Percentiles rank a stretch among this genome's conserved stretches.
Conservation (phyloP, 2,329 filamentous ascomycete genomes). For the Hymenoscyphus infarciens region DNA sequence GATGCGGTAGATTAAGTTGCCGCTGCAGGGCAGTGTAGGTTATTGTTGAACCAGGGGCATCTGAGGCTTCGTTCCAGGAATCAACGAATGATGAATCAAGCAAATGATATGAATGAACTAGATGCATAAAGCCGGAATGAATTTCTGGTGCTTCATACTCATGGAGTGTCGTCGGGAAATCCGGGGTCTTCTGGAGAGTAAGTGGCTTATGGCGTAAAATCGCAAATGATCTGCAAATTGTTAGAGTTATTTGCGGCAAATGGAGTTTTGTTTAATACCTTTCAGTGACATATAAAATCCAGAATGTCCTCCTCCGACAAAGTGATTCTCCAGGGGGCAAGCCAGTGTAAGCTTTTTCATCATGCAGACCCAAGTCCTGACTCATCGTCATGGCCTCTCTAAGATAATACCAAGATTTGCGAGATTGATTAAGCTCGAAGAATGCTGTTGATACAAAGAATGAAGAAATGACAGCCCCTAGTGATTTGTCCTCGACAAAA, state of each 20-base stretch:
- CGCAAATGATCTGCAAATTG: conserved; percentile 52
- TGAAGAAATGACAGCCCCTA: conserved; percentile 57
- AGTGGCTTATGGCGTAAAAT: conserved; percentile 62
- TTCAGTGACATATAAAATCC: conserved; percentile 61
- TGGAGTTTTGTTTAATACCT: conserved; percentile 38
- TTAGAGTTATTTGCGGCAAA: not conserved
- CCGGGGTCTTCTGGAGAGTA: conserved; percentile 56
- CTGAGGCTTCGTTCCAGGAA: conserved; percentile 58
- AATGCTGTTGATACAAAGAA: conserved; percentile 60
- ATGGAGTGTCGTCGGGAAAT: conserved; percentile 49
- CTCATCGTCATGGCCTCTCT: conserved; percentile 59
- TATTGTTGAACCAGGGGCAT: conserved; percentile 38
- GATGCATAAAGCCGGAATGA: conserved; percentile 55
- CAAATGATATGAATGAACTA: conserved; percentile 58
- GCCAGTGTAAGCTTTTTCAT: conserved; percentile 52
- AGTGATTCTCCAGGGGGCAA: conserved; percentile 49
- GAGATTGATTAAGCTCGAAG: conserved; percentile 57
- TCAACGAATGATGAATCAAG: conserved; percentile 62
- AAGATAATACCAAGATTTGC: conserved; percentile 59
- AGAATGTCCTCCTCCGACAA: conserved; percentile 55
- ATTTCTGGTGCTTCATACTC: conserved; percentile 51
- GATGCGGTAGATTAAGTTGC: conserved; percentile 44
- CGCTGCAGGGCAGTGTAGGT: conserved; percentile 47
- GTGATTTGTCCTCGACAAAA: conserved; percentile 52
- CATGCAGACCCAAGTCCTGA: conserved; percentile 55